Evolutionary conservation across 225 moss, liverwort and hornwort genomes (phyloP).

Genomic region (Neckera pumila): DNA sequence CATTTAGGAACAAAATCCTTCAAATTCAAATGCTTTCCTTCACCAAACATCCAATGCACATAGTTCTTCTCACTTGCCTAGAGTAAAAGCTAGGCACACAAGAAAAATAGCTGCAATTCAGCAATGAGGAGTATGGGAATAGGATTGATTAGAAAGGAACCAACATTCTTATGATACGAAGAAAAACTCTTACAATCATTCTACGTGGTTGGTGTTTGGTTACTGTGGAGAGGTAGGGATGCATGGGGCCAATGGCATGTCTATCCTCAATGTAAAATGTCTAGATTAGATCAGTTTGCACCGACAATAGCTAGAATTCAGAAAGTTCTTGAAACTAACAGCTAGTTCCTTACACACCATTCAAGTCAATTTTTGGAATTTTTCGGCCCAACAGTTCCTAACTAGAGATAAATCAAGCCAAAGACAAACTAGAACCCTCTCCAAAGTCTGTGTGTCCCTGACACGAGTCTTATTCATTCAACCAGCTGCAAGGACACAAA

Average conservation of each 20-base stretch:
- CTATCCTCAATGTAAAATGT: neutral
- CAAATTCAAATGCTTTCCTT: neutral
- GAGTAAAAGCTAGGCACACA: neutral
- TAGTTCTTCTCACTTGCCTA: neutral
- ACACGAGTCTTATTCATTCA: neutral
- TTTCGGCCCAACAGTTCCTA: neutral
- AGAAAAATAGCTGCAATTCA: neutral
- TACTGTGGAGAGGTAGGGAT: neutral
- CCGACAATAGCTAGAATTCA: neutral
- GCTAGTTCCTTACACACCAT: neutral
- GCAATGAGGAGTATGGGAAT: neutral
- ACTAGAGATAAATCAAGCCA: neutral
- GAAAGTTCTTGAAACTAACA: neutral
- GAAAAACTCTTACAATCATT: neutral
- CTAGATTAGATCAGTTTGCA: neutral
- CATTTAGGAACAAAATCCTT: neutral
- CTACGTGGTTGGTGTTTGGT: neutral
- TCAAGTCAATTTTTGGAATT: neutral
- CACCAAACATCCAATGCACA: too few relatives aligned
- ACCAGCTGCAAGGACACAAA: neutral
- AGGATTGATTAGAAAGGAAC: neutral
- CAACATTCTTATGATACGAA: neutral
- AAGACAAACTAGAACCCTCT: neutral
- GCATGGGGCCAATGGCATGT: neutral
- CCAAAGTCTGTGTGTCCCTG: neutral